Base-by-base conservation (phyloP, 768 basidiomycete genomes). In the Panaeolus cyanescens region DNA sequence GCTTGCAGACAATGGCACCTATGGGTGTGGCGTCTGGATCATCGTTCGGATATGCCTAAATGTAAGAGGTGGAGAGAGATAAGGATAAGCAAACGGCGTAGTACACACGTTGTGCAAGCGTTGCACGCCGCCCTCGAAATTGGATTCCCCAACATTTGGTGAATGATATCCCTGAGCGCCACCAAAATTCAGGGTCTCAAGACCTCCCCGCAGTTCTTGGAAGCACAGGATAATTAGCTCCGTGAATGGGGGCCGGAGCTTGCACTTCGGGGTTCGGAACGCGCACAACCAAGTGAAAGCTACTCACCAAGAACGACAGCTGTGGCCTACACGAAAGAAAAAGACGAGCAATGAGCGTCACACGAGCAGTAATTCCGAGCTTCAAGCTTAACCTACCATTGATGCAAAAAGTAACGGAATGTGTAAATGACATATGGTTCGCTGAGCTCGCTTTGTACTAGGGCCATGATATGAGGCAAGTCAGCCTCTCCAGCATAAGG, bases 401-500 rank as follows among this genome's bases (percentile, higher is more conserved):
- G 92, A 71, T 95, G 87, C 6, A 99, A 84, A 73, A 99, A 99
- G 74, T 99, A 98, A 1, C 96, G 90, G 68, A 95, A 98, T 0
- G 96, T 98, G 77, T 96, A 98, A 40, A 94, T 88, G 57, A 96
- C 93, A 76, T 95, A 99, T 40, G 96, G 96, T 75, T 98, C 96
- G 65, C 91, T 93, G 69, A 98, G 86, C 77, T 97, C 95, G 68
- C 83, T 89, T 78, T 96, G 91, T 3, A 96, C 91, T 61, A 98
- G 84, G 19, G 83, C 80, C 85, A 96, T 94, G 69, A 98, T 90
- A 65, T 87, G 85, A 5, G 87, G 86, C 42, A 95, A 81, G 75
- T 95, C 93, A 6, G 83, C 77, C 76, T 93, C 91, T 68, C 91
- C 91, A 55, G 75, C 65, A 73, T 95, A 94, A 66, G 83, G 83